Conservation (phyloP, 371 early-diverging fungal genomes). For the Mortierella sp. region DNA sequence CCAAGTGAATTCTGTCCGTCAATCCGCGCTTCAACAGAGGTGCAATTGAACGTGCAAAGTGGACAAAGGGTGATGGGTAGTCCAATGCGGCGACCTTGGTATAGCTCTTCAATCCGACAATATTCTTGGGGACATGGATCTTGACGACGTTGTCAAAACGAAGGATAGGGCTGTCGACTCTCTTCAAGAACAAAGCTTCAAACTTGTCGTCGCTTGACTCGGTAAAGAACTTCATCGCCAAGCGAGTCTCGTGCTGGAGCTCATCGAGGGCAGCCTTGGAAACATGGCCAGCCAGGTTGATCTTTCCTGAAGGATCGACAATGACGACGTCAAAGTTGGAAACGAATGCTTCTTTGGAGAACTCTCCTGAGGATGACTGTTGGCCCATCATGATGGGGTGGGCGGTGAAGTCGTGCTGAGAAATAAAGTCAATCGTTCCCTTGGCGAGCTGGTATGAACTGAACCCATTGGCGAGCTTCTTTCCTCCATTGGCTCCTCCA, state of each 20-base stretch:
- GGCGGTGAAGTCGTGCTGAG: conserved; percentile 81
- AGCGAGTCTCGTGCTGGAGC: conserved; percentile 78
- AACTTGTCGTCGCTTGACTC: conserved; percentile 77
- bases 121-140: conserved; percentile 55
- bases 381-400: conserved; percentile 81
- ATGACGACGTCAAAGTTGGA: conserved; percentile 82
- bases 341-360: conserved; percentile 71
- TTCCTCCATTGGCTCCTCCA: conserved; percentile 71
- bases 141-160: conserved; percentile 77
- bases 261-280: conserved; percentile 70
- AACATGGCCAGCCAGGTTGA: conserved; percentile 85
- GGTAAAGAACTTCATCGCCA: conserved; percentile 74
- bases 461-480: conserved; percentile 77
- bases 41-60: conserved; percentile 66
- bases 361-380: conserved; percentile 60
- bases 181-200: conserved; percentile 79
- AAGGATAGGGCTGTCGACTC: conserved; percentile 72
- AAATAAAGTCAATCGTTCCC: conserved; percentile 88
- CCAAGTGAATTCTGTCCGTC: conserved; percentile 74
- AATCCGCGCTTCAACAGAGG: conserved; percentile 74
- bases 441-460: conserved; percentile 91
- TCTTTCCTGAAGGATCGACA: conserved; percentile 86
- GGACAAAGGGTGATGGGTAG: conserved; percentile 67
- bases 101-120: conserved; percentile 59
- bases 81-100: conserved; percentile 68